A percentile compares a stretch with the other conserved stretches of the same genome.
phyloP scores from a whole-genome alignment of 2,329 filamentous ascomycete genomes.

The Sordariomycetes sp. region DNA sequence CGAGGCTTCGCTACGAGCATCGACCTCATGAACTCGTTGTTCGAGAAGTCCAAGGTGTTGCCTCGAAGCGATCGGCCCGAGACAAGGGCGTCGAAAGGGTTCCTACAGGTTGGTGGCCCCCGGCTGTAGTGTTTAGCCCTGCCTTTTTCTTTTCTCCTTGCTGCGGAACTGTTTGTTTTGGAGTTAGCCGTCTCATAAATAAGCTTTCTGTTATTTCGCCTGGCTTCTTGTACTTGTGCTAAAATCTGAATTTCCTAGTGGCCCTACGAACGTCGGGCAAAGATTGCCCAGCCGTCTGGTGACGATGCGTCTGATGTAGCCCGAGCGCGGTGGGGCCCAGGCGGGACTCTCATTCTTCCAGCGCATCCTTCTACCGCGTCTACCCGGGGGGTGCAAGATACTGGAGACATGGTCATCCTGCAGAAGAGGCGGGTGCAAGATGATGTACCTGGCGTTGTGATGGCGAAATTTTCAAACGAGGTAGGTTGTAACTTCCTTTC shows the following conservation, averaged over 20 bases:
- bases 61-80: background rate
- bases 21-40: conserved; percentile 92
- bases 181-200: conserved; percentile 18
- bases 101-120: conserved; percentile 71
- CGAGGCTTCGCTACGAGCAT: conserved; percentile 78
- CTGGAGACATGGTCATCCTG: conserved; percentile 39
- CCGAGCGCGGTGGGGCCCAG: conserved; percentile 70
- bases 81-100: conserved; percentile 49
- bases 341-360: conserved; percentile 59
- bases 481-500: conserved; percentile 16
- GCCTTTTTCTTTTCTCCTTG: too few species aligned
- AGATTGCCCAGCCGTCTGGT: conserved; percentile 35
- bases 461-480: conserved; percentile 52
- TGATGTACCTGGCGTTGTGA: conserved; percentile 52
- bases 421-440: conserved; percentile 48
- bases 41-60: conserved; percentile 53
- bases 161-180: background rate
- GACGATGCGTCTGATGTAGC: conserved; percentile 18
- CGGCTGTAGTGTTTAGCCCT: background rate
- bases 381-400: conserved; percentile 12
- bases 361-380: conserved; percentile 11
- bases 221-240: conserved; percentile 18
- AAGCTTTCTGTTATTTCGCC: background rate
- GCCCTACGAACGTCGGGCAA: conserved; percentile 73
- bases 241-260: conserved; percentile 49